These are phyloP conservation scores for Nemania diffusa DNA, from an alignment of 2,329 filamentous ascomycete species.

Conservation along the genomic window DNA sequence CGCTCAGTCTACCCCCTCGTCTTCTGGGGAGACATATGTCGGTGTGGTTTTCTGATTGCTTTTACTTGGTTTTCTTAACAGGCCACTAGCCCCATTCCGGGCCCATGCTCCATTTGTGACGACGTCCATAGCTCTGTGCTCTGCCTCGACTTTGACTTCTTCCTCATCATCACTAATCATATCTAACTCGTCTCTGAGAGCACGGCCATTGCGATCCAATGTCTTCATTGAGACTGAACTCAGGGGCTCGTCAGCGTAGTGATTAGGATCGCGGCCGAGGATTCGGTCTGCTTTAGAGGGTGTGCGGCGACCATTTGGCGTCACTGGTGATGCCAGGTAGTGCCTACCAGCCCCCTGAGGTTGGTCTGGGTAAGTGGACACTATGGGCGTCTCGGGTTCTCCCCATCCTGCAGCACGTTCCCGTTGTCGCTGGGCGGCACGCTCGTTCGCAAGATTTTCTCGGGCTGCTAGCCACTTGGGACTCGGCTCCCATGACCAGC, in stretches of 20 bases:
- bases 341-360: slow-evolving; percentile 49
- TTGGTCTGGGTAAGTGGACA: slow-evolving; percentile 40
- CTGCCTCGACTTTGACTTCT: slow-evolving; percentile 38
- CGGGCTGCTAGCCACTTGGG: slow-evolving; percentile 79
- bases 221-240: slow-evolving; percentile 58
- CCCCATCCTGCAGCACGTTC: slow-evolving; percentile 78
- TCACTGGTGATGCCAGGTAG: slow-evolving; percentile 44
- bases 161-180: slow-evolving; percentile 50
- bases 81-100: slow-evolving; percentile 49
- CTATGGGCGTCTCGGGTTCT: slow-evolving; percentile 45
- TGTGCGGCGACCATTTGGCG: slow-evolving; percentile 50
- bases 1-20: slow-evolving; percentile 34
- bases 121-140: slow-evolving; percentile 57
- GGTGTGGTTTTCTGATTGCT: slow-evolving; percentile 24
- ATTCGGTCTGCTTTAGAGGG: slow-evolving; percentile 69
- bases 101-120: slow-evolving; percentile 55
- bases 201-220: slow-evolving; percentile 58
- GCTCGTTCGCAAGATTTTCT: slow-evolving; percentile 68
- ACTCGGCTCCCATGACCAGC: slow-evolving; percentile 93
- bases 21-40: slow-evolving; percentile 32
- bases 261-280: slow-evolving; percentile 65
- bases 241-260: slow-evolving; percentile 62
- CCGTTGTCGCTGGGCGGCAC: slow-evolving; percentile 68
- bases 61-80: slow-evolving; percentile 45
- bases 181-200: slow-evolving; percentile 54